Percentiles rank a stretch among this genome's conserved stretches.
phyloP scores from a whole-genome alignment of 2,329 filamentous ascomycete species.

The Fusarium sp. region DNA sequence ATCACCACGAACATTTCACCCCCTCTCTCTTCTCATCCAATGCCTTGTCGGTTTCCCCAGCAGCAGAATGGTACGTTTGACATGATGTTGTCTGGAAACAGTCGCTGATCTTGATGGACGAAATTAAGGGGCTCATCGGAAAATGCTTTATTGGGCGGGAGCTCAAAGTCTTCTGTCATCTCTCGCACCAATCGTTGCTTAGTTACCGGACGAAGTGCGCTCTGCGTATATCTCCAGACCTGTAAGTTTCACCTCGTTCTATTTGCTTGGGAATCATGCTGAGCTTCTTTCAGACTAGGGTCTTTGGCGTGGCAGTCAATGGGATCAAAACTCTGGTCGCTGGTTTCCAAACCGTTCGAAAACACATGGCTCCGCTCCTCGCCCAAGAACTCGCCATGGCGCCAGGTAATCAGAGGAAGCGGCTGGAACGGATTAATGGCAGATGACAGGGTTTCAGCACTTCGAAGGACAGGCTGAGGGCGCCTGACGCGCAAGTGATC shows the following conservation, averaged over 20 bases:
- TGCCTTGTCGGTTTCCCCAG: accelerated
- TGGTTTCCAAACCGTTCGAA: too few relatives aligned
- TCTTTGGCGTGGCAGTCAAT: not conserved
- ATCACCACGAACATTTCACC: not conserved
- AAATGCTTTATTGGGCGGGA: not conserved
- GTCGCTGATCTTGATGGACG: not conserved
- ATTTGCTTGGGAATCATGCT: too few relatives aligned
- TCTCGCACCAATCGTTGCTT: slow-evolving; percentile 1
- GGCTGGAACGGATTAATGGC: too few relatives aligned
- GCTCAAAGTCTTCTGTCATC: not conserved
- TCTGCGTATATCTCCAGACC: accelerated
- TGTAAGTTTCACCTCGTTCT: not conserved
- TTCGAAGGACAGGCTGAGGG: accelerated
- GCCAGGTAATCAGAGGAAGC: too few relatives aligned
- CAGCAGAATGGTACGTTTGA: accelerated
- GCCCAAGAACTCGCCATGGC: too few relatives aligned
- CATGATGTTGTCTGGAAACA: not conserved
- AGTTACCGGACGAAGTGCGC: not conserved
- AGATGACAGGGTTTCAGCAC: not conserved
- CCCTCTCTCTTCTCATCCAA: not conserved
- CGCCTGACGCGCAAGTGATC: too few relatives aligned
- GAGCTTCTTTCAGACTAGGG: not conserved
- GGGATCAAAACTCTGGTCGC: not conserved
- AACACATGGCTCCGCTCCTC: too few relatives aligned
- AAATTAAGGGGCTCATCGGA: not conserved